A percentile compares a stretch with the other conserved stretches of the same genome.
These are phyloP conservation scores for Backusella morwellensis DNA, from an alignment of 192 early-diverging fungal species.

Conservation along the genomic window DNA sequence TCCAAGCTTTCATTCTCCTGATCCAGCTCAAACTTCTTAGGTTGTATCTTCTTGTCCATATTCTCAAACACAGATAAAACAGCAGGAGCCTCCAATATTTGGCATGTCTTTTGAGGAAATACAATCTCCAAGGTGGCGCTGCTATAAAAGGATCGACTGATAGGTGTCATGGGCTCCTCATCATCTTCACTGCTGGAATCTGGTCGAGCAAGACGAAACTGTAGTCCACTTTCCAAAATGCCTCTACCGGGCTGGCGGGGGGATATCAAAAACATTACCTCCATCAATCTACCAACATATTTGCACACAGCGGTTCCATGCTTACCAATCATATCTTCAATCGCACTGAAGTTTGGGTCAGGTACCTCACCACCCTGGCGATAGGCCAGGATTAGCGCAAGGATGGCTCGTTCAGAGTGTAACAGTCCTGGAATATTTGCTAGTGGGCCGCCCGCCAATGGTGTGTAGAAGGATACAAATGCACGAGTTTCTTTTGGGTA, in stretches of 20 bases:
- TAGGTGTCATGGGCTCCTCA: background rate
- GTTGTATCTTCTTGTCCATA: conserved; percentile 20
- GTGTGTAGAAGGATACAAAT: conserved; percentile 46
- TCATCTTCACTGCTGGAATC: conserved; percentile 4
- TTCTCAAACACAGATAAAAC: conserved; percentile 17
- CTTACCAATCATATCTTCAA: conserved; percentile 42
- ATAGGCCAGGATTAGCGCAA: conserved; percentile 47
- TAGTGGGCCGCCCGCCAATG: conserved; percentile 48
- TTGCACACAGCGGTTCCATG: conserved; percentile 38
- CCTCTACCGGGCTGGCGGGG: conserved; percentile 27
- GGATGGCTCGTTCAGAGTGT: conserved; percentile 48
- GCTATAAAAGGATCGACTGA: background rate
- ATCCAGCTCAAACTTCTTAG: conserved; percentile 24
- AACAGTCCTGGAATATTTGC: conserved; percentile 50
- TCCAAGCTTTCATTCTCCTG: background rate
- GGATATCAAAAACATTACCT: conserved; percentile 28
- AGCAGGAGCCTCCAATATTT: conserved; percentile 17
- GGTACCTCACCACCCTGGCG: conserved; percentile 48
- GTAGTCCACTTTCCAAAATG: conserved; percentile 18
- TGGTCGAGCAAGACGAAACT: background rate
- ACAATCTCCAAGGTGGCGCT: background rate
- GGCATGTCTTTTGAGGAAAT: background rate
- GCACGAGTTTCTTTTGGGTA: conserved; percentile 56
- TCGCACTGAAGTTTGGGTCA: conserved; percentile 37
- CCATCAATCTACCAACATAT: conserved; percentile 45